These are phyloP conservation scores for Guadua angustifolia DNA, from an alignment of 176 grass and related monocot species.

Conservation along the genomic window DNA sequence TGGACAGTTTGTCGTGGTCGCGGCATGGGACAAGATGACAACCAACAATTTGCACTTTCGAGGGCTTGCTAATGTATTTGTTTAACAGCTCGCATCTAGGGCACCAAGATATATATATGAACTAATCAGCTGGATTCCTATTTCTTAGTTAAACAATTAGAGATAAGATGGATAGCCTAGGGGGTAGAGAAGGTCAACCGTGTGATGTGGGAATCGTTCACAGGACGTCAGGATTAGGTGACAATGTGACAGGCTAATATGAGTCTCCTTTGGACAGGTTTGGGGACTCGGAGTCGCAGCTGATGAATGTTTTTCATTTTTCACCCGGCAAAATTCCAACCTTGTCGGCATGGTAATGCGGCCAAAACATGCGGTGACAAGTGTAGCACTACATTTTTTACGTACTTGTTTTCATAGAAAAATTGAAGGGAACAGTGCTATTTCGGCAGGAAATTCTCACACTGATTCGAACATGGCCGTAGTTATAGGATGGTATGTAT, in stretches of 20 bases:
- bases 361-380: conserved; percentile 4
- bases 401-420: background rate
- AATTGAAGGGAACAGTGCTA: background rate
- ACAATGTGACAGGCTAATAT: background rate
- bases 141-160: conserved; percentile 21
- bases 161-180: conserved; percentile 40
- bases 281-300: background rate
- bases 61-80: conserved; percentile 11
- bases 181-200: conserved; percentile 59
- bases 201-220: conserved; percentile 45
- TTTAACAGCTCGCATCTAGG: conserved; percentile 29
- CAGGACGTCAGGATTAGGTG: conserved; percentile 46
- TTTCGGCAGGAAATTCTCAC: background rate
- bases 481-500: background rate
- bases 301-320: conserved; percentile 11
- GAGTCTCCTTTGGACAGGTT: background rate
- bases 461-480: background rate
- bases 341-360: conserved; percentile 30
- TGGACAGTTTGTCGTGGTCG: conserved; percentile 30
- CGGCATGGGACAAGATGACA: conserved; percentile 39
- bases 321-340: conserved; percentile 41
- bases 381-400: background rate
- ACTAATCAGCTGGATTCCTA: conserved; percentile 32
- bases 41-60: conserved; percentile 24
- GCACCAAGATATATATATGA: conserved; percentile 2